Percentiles rank a stretch among this genome's conserved stretches.
These are phyloP conservation scores for Colletotrichum scovillei DNA, from an alignment of 2,329 filamentous ascomycete genomes.

Conservation along the genomic window DNA sequence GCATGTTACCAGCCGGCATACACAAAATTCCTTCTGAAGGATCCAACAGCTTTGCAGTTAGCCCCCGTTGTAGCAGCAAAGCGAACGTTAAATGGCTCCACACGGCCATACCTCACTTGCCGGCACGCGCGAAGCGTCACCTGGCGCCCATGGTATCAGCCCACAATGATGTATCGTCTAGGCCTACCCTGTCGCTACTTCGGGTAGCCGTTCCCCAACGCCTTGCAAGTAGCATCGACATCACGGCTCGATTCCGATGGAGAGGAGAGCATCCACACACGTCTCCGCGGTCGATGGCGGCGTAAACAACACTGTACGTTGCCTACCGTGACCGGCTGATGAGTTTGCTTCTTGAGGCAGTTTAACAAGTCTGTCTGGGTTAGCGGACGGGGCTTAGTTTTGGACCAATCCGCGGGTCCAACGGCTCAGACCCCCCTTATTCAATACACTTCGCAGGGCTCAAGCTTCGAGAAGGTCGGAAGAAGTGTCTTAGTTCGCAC, in stretches of 20 bases:
- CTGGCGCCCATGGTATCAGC: conserved; percentile 37
- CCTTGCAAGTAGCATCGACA: conserved; percentile 1
- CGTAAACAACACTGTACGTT: not conserved
- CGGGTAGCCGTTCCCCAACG: conserved; percentile 7
- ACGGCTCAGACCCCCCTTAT: conserved; percentile 21
- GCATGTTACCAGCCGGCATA: not conserved
- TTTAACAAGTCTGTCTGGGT: not conserved
- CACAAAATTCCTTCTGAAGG: not conserved
- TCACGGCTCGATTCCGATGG: conserved; percentile 2
- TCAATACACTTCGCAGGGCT: conserved; percentile 18
- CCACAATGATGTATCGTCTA: conserved; percentile 33
- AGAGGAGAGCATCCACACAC: not conserved
- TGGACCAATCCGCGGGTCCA: conserved; percentile 27
- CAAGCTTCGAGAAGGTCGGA: conserved; percentile 32
- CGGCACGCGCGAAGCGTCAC: conserved; percentile 36
- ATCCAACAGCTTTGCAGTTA: not conserved
- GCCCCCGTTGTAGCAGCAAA: conserved; percentile 1
- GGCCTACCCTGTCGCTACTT: conserved; percentile 21
- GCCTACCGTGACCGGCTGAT: not conserved
- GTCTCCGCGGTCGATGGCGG: not conserved
- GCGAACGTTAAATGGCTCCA: conserved; percentile 30
- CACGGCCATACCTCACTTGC: conserved; percentile 31
- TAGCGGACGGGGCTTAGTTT: conserved; percentile 12
- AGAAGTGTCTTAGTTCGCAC: conserved; percentile 24
- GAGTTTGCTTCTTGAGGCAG: not conserved